Evolutionary conservation across 495 filamentous ascomycete genomes (phyloP).

Genomic region (Aspergillus asperescens): DNA sequence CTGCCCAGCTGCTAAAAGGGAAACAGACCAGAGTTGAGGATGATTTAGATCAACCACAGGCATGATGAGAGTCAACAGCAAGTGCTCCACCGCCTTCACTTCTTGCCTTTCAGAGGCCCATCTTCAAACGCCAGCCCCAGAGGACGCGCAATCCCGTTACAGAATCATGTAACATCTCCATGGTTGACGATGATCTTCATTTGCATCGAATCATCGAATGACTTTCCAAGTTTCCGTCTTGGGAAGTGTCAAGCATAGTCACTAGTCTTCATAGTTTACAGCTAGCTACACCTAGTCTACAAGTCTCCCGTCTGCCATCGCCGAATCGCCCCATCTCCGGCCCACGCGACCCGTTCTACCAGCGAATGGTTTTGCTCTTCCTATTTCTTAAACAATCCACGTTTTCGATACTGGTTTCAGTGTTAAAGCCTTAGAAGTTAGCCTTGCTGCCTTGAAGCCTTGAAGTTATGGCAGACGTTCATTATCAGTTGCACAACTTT

Average conservation of each 20-base stretch:
- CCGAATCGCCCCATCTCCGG: too few relatives aligned
- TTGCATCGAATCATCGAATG: neutral
- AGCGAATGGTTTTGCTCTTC: too few relatives aligned
- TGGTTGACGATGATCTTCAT: neutral
- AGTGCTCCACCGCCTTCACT: neutral
- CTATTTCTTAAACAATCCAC: too few relatives aligned
- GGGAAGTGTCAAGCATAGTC: neutral
- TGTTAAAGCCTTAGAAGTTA: too few relatives aligned
- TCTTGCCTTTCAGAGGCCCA: neutral
- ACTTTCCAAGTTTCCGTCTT: neutral
- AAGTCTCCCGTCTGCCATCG: too few relatives aligned
- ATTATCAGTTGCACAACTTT: too few relatives aligned
- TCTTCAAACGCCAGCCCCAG: neutral
- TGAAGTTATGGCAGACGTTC: too few relatives aligned
- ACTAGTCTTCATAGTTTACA: too few relatives aligned
- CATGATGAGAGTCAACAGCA: neutral
- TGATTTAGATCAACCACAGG: neutral
- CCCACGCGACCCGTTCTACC: too few relatives aligned
- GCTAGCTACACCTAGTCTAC: too few relatives aligned
- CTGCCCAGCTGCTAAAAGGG: neutral
- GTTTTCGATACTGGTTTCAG: too few relatives aligned
- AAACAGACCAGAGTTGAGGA: neutral
- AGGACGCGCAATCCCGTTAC: neutral
- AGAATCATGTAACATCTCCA: neutral
- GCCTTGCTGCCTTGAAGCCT: too few relatives aligned